These are phyloP conservation scores for Penstemon davidsonii DNA, from an alignment of 257 asterid genomes.

Conservation along the genomic window DNA sequence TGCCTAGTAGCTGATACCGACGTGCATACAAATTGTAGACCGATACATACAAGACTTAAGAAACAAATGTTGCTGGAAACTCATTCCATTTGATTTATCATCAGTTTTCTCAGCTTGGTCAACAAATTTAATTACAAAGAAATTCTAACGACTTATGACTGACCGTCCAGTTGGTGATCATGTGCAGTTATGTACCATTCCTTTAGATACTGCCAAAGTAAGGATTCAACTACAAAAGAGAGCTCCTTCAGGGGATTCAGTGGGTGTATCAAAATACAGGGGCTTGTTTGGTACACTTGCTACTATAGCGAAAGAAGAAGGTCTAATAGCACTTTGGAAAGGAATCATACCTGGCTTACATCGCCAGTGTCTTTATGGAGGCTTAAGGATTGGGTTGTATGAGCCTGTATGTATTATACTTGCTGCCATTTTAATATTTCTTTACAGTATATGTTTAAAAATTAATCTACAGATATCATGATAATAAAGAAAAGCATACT, in stretches of 20 bases:
- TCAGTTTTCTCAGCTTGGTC: not conserved
- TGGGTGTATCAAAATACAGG: slow-evolving; percentile 56
- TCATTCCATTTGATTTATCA: not conserved
- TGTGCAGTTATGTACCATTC: slow-evolving; percentile 82
- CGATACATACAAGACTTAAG: not conserved
- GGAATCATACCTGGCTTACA: slow-evolving; percentile 89
- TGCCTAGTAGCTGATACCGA: slow-evolving; percentile 8
- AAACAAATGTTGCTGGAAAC: not conserved
- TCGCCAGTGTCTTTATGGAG: slow-evolving; percentile 88
- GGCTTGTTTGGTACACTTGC: slow-evolving; percentile 70
- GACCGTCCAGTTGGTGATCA: slow-evolving; percentile 29
- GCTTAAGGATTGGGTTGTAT: slow-evolving; percentile 79
- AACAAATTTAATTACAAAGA: slow-evolving; percentile 4
- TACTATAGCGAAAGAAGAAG: slow-evolving; percentile 88
- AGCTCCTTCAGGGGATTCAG: slow-evolving; percentile 53
- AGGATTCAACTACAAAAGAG: slow-evolving; percentile 91
- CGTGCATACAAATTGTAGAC: slow-evolving; percentile 4
- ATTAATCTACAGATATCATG: slow-evolving; percentile 1
- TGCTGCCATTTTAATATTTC: slow-evolving; percentile 16
- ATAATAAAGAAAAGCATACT: slow-evolving; percentile 17
- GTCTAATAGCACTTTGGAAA: slow-evolving; percentile 79
- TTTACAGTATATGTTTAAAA: slow-evolving; percentile 6
- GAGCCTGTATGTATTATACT: slow-evolving; percentile 63
- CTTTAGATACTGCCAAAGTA: slow-evolving; percentile 86
- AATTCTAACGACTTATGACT: slow-evolving; percentile 22